Evolutionary conservation across 805 yeast species (phyloP), one percentile per base, ranked within the genome.

Genomic region (Cyberlindnera saturnus): DNA sequence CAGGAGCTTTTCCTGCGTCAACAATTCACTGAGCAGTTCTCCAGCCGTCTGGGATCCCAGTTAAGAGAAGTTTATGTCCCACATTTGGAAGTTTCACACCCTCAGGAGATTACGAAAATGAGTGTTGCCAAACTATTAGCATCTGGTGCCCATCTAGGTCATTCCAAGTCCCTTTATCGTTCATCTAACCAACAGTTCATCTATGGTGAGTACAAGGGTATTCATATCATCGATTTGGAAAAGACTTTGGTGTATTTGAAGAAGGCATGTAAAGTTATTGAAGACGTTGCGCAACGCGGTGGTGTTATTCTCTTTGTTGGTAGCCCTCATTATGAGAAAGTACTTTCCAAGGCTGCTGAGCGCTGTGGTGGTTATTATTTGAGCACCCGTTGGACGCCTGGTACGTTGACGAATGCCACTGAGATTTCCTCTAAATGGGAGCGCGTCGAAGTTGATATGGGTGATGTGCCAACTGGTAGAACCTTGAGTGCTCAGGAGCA

Each of bases 141-240:
- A 4, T 87, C 97, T 0, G 97, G 96, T 41, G 91, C 91, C 37
- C 99, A 93, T 63, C 69, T 93, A 52, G 99, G 99, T 26, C 97
- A 91, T 55, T 75, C 96, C n/a, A 82, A 79, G 31, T 70, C 83
- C 3, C 69, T 82, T 48, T 84, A 82, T 78, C 79, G 95, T 53
- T 80, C 89, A 9, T 74, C 84, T 23, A 86, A 90, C 40, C 91
- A 89, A 63, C 90, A 95, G 10, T 93, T 73, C 62, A 75, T 91
- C 36, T 83, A 83, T 58, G 99, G 98, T 43, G 83, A 77, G 50
- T 88, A 93, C 56, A 82, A 87, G 47, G 96, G 89, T n/a, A 74
- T 93, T 44, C 96, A 89, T 62, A 77, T 93, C 41, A 90, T 93
- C 53, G 96, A 91, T 62, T 70, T 90, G 53, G 91, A 91, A 52